Base-by-base conservation (phyloP, 495 filamentous ascomycete genomes). In the Trichocladium antarcticum region DNA sequence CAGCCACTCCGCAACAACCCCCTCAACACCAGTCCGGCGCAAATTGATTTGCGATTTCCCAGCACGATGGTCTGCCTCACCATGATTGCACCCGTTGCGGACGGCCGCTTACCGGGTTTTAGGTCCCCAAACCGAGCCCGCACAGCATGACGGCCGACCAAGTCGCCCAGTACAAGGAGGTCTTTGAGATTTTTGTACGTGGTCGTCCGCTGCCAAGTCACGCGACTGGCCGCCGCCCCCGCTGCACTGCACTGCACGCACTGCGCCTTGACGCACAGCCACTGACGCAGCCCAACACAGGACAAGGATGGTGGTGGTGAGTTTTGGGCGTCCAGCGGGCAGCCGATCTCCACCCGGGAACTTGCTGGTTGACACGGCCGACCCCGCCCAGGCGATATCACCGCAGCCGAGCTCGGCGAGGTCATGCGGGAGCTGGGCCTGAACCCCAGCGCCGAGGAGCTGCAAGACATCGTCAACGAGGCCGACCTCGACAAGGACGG, bases 281-380 rank as follows among this genome's bases (percentile, higher is more conserved):
- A 6, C 31, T 32, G 31, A 32, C 31, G 3, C 9, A 2, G 9
- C 7, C 31, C 31, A 2, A 42, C 20, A 19, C 58, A 95, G 87
- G 88, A 95, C 78, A 95, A 94, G 70, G 89, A 95, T 78, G 85
- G 85, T 62, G 87, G 90, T 81, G 87, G 87, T 94, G 68, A 79
- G 84, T 82, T 15, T 10, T n/a, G n/a, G n/a, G n/a, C n/a, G n/a
- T n/a, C n/a, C n/a, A n/a, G n/a, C n/a, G n/a, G n/a, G n/a, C n/a
- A n/a, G n/a, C 43, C 14, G 5, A 36, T 42, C 12, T 5, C 39
- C 7, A 32, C 31, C 11, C 12, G 31, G 31, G 2, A 3, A 11
- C 9, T 19, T 20, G 34, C 5, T 42, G 17, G n/a, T 19, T 44
- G 11, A 22, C 22, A n/a, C n/a, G n/a, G n/a, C n/a, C 24, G 8